Evolutionary conservation across 176 grass and related monocot species (phyloP), one percentile per base, ranked within the genome.

Genomic region (Carex pumila): DNA sequence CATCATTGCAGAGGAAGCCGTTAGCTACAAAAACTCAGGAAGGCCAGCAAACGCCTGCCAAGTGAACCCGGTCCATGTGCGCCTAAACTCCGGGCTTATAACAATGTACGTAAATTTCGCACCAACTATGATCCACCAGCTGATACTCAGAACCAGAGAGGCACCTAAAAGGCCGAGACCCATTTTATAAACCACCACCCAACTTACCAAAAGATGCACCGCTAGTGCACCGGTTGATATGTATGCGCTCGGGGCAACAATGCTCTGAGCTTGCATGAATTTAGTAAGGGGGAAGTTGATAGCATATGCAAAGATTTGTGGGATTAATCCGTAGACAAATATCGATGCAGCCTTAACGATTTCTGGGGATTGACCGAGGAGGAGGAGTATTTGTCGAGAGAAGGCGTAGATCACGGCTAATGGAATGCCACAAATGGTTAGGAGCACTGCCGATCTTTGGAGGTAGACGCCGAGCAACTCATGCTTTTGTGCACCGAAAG

Each of bases 81-180:
- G 73, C 6, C 84, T 39, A 72, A 91, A 97, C 0, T 79, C 43
- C 3, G 22, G 25, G 84, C 91, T 93, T 30, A 52, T 66, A 25
- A 74, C 79, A 55, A 93, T 93, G 84, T 97, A 97, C 0, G 80
- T 3, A 36, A 97, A 97, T 88, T 97, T 89, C 0, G 60, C 89
- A 8, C 17, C 21, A 6, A 87, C 91, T 25, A 93, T 90, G 79
- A 90, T 54, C 89, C 94, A 97, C 89, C 89, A 91, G 56, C 89
- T 93, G 22, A 90, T 0, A 70, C 89, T 93, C 12, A 97, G 88
- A 13, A 79, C 84, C 18, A 97, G 84, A 11, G 91, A 88, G 25
- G 94, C 89, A 1, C 94, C 94, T 2, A 97, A 47, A 2, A 97
- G 89, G 0, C 94, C 88, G 1, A 94, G 31, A 0, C 89, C 88